Base-by-base conservation (phyloP, 2,329 filamentous ascomycete genomes). In the Cladophialophora immunda region DNA sequence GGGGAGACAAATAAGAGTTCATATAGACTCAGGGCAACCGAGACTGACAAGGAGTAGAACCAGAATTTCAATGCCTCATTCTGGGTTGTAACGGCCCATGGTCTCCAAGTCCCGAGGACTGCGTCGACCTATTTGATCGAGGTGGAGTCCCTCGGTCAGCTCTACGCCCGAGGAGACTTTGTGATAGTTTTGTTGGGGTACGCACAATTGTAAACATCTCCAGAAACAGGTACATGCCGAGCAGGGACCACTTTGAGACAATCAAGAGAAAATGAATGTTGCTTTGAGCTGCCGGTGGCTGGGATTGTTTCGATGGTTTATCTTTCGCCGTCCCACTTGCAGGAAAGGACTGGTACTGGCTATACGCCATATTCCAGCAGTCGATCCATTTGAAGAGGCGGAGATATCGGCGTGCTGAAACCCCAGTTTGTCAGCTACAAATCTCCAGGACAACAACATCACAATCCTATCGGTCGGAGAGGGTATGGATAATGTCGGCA, bases 371-470 rank as follows among this genome's bases (percentile, higher is more conserved):
- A 27, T 80, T 75, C 71, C 91, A 89, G 57, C 82, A 83, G 54
- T 88, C 86, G 60, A 91, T 78, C 75, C 90, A 92, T 73, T 89
- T 88, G 75, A 92, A 90, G 65, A 91, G 80, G 13, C 91, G 87
- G 74, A 92, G 84, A 77, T 86, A 88, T 25, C 90, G 86, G 41
- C 91, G 83, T 32, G 79, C 83, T 84, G 52, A 2, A 5, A 22
- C 1, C 2, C 36, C 17, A 7, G 64, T 32, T 70, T 61, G 15
- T 62, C 59, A 38, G 30, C 15, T 56, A 60, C 50, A 8, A 45
- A 41, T 65, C 32, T 9, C 11, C 3, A 5, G 22, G 34, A 29
- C n/a, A 15, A 56, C 57, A 7, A 74, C 76, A 61, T 73, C 62
- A 84, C 67, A 1, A n/a, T 41, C 2, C 8, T 3, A 8, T 15